A percentile compares a stretch with the other conserved stretches of the same genome.
These are phyloP conservation scores for Ophiostoma novo-ulmi DNA, from an alignment of 2,329 filamentous ascomycete genomes.

Conservation along the genomic window DNA sequence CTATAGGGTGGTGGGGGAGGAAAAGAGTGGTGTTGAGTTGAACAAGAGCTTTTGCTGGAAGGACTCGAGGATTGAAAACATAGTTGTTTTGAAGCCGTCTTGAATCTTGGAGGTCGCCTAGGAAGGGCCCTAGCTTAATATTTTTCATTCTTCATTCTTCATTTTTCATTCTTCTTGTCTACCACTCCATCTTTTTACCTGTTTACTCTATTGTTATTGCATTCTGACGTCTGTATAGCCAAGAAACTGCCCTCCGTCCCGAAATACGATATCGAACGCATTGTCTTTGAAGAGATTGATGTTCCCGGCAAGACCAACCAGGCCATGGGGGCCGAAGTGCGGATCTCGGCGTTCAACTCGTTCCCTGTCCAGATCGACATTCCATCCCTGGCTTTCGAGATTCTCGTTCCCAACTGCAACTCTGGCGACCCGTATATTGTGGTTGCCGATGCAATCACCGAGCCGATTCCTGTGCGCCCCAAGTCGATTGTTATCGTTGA, in stretches of 20 bases:
- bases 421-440: slow-evolving; percentile 66
- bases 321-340: slow-evolving; percentile 75
- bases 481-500: slow-evolving; percentile 62
- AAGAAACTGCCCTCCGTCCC: slow-evolving; percentile 72
- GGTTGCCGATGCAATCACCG: slow-evolving; percentile 70
- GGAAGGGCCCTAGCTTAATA: neutral
- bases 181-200: neutral
- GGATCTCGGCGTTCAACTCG: slow-evolving; percentile 65
- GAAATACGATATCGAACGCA: slow-evolving; percentile 71
- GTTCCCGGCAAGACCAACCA: slow-evolving; percentile 45
- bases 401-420: slow-evolving; percentile 78
- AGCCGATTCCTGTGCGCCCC: slow-evolving; percentile 61
- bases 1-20: slow-evolving; percentile 30
- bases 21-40: slow-evolving; percentile 1
- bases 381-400: slow-evolving; percentile 75
- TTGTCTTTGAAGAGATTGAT: slow-evolving; percentile 72
- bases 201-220: neutral
- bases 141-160: neutral
- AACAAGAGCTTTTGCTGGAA: neutral
- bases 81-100: slow-evolving; percentile 18
- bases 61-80: neutral
- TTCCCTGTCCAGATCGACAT: slow-evolving; percentile 73
- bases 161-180: neutral
- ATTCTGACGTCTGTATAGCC: slow-evolving; percentile 44
- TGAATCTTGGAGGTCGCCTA: slow-evolving; percentile 16